phyloP scores from a whole-genome alignment of 2,329 filamentous ascomycete species.

The Ophiocordyceps camponoti-saundersi region DNA sequence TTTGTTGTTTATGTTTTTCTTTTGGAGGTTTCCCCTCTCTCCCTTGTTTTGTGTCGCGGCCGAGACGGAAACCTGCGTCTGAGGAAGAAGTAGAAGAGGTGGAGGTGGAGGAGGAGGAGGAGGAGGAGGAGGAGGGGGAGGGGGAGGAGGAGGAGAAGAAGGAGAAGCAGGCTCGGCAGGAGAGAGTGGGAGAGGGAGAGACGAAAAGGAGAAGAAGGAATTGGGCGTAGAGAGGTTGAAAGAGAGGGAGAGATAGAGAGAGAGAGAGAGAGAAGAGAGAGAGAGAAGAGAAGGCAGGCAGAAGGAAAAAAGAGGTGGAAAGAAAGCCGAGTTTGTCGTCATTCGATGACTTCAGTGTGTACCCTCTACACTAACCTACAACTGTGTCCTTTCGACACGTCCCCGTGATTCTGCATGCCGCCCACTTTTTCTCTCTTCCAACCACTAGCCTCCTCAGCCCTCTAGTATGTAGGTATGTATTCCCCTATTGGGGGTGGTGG shows the following conservation, averaged over 20 bases:
- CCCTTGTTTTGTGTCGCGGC: no score
- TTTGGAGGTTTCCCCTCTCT: no score
- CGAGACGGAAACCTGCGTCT: not conserved
- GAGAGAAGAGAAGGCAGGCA: not conserved
- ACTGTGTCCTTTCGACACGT: constrained; percentile 20
- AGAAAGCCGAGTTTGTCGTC: not conserved
- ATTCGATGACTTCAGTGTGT: not conserved
- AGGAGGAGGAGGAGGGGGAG: not conserved
- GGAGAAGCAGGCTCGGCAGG: not conserved
- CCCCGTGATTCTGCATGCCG: constrained; percentile 12
- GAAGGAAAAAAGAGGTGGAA: not conserved
- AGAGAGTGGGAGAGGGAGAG: not conserved
- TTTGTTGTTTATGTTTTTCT: no score
- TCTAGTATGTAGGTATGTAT: no score
- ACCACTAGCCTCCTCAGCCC: no score
- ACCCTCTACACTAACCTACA: no score
- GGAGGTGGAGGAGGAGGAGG: not conserved
- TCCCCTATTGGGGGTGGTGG: no score
- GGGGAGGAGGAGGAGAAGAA: constrained; percentile 1
- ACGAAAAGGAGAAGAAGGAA: not conserved
- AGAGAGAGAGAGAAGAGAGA: not conserved
- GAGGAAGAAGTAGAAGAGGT: not conserved
- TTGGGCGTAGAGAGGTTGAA: not conserved
- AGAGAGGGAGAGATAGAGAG: not conserved
- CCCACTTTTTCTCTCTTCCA: not conserved